Conservation (phyloP, 371 early-diverging fungal genomes). For the Apophysomyces sp. region DNA sequence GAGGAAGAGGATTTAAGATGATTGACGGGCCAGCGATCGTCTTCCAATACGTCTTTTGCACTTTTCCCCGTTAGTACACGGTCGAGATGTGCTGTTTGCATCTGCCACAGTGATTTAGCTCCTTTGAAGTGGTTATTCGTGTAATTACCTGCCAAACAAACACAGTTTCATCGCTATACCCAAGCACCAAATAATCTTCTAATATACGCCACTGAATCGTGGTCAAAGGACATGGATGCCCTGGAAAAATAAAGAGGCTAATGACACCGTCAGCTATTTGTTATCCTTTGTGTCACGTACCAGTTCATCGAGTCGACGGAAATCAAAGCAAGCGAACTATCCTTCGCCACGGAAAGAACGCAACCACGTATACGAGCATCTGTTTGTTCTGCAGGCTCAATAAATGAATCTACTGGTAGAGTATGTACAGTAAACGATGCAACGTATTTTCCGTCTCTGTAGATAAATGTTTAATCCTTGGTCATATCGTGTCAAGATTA, state of each 20-base stretch:
- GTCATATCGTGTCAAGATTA: constrained; percentile 19
- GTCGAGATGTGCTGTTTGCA: constrained; percentile 77
- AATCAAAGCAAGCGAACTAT: constrained; percentile 69
- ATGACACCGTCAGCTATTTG: too few relatives aligned
- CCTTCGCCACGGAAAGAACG: constrained; percentile 67
- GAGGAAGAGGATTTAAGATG: constrained; percentile 27
- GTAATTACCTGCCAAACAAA: constrained; percentile 76
- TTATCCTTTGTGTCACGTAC: constrained; percentile 31
- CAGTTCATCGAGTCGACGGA: constrained; percentile 76
- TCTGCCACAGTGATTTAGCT: constrained; percentile 27
- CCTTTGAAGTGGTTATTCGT: not conserved
- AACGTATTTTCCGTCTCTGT: constrained; percentile 59
- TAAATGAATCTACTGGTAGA: constrained; percentile 56
- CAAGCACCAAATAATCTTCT: constrained; percentile 70
- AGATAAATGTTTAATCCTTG: not conserved
- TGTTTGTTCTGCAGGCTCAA: constrained; percentile 63
- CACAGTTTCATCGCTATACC: constrained; percentile 61
- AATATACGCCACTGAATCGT: constrained; percentile 69
- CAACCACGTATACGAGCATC: constrained; percentile 57
- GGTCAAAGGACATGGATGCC: constrained; percentile 52
- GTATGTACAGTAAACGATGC: constrained; percentile 68
- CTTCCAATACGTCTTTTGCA: constrained; percentile 58
- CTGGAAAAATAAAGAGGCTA: constrained; percentile 64
- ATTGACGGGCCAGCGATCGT: constrained; percentile 54
- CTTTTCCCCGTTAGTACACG: constrained; percentile 59